phyloP scores from a whole-genome alignment of 805 yeast genomes.

The Wickerhamomyces chambardii region DNA sequence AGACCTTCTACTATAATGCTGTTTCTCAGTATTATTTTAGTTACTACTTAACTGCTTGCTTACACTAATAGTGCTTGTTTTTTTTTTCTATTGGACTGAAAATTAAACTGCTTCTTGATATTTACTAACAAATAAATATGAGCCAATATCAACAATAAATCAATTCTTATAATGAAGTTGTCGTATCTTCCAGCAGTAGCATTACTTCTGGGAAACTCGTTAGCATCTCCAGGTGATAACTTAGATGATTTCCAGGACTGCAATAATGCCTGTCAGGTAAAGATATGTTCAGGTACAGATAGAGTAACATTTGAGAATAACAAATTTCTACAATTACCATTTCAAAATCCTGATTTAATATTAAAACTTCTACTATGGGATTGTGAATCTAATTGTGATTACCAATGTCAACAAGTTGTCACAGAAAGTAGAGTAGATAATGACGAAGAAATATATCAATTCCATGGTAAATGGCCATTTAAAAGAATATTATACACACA shows the following conservation, averaged over 20 bases:
- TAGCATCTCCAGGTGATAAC: slow-evolving; percentile 8
- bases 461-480: slow-evolving; percentile 99
- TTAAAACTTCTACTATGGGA: slow-evolving; percentile 56
- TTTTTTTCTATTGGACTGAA: too few relatives aligned
- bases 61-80: too few relatives aligned
- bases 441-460: slow-evolving; percentile 61
- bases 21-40: too few relatives aligned
- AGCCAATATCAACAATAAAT: too few relatives aligned
- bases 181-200: not conserved
- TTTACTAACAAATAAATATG: too few relatives aligned
- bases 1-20: too few relatives aligned
- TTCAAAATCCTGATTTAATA: slow-evolving; percentile 2
- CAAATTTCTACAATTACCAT: slow-evolving; percentile 1
- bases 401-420: slow-evolving; percentile 77
- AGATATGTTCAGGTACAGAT: not conserved
- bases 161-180: not conserved
- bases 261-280: slow-evolving; percentile 2
- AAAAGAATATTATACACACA: slow-evolving; percentile 69
- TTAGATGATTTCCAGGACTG: slow-evolving; percentile 5
- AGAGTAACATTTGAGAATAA: not conserved
- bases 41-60: too few relatives aligned
- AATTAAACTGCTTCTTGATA: too few relatives aligned
- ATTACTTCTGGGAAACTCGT: too few relatives aligned
- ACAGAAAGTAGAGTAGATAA: slow-evolving; percentile 41
- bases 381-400: slow-evolving; percentile 80